These are phyloP conservation scores for Aspergillus nidulans DNA, from an alignment of 495 filamentous ascomycete genomes.

Conservation along the genomic window DNA sequence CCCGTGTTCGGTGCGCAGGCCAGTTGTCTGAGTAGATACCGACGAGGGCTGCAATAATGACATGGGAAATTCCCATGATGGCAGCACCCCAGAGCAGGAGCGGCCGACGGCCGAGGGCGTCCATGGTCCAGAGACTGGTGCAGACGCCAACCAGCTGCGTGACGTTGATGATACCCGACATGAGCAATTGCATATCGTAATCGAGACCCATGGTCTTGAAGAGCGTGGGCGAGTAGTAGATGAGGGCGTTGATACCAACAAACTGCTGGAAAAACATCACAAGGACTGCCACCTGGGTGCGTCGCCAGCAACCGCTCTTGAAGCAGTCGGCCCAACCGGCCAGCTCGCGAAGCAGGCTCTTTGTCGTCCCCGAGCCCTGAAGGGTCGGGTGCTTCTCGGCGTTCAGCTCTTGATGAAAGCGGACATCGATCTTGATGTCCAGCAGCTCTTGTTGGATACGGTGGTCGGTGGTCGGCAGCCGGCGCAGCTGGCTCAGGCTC, in stretches of 20 bases:
- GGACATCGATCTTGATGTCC: constrained; percentile 48
- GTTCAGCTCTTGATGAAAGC: constrained; percentile 44
- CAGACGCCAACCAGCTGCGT: constrained; percentile 47
- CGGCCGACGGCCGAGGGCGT: constrained; percentile 42
- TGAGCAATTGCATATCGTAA: constrained; percentile 51
- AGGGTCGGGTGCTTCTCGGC: constrained; percentile 42
- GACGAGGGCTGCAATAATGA: constrained; percentile 49
- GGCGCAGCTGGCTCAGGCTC: constrained; percentile 42
- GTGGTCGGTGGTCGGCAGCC: constrained; percentile 35
- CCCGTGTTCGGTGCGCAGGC: constrained; percentile 38
- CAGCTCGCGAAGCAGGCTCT: constrained; percentile 36
- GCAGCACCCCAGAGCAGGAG: constrained; percentile 42
- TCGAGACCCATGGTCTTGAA: constrained; percentile 56
- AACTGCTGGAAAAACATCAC: constrained; percentile 58
- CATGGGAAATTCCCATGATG: constrained; percentile 46
- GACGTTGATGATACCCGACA: constrained; percentile 57
- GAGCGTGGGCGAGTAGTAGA: constrained; percentile 55
- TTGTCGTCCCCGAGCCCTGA: constrained; percentile 29
- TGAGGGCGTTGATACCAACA: constrained; percentile 46
- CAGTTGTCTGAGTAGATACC: constrained; percentile 41
- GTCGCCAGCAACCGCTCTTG: constrained; percentile 47
- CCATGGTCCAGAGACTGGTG: constrained; percentile 48
- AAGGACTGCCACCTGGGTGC: constrained; percentile 51
- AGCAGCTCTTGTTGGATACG: constrained; percentile 46
- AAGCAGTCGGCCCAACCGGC: constrained; percentile 47